Evolutionary conservation across 352 stramenopile species (phyloP).

Genomic region (Pythium guiyangense): DNA sequence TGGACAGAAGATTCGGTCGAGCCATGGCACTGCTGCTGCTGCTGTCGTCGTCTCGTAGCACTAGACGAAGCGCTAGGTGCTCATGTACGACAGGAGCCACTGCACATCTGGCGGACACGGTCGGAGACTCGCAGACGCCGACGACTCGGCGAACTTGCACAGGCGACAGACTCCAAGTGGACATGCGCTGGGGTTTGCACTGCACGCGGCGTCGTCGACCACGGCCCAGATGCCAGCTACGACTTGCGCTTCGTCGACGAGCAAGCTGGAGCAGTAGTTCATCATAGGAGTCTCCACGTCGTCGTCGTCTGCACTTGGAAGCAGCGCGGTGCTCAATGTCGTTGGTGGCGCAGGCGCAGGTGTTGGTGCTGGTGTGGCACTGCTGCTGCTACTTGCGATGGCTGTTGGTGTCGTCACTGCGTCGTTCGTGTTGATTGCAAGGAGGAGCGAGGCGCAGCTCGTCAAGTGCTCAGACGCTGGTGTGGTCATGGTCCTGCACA

Average conservation of each 20-base stretch:
- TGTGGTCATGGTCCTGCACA: constrained; percentile 8
- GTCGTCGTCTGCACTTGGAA: not conserved
- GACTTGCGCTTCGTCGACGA: constrained; percentile 1
- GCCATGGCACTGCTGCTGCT: not conserved
- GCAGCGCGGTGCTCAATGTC: not conserved
- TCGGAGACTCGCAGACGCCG: not conserved
- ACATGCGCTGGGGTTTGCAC: not conserved
- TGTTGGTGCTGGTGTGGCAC: not conserved
- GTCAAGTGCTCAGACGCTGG: constrained; percentile 1
- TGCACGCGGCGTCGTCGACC: constrained; percentile 7
- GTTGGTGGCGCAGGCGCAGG: not conserved
- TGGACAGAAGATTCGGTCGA: no score
- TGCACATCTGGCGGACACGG: not conserved
- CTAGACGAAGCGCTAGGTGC: no score
- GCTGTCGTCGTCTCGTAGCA: no score
- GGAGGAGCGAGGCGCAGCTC: not conserved
- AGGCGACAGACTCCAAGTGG: not conserved
- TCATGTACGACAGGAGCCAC: constrained; percentile 8
- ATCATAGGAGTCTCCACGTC: constrained; percentile 4
- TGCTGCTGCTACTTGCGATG: not conserved
- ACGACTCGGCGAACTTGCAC: constrained; percentile 7
- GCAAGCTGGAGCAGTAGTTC: constrained; percentile 10
- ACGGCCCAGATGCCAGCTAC: constrained; percentile 10
- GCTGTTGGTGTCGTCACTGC: not conserved
- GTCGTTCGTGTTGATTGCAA: not conserved